phyloP scores from a whole-genome alignment of 1,284 basidiomycete species.

The Sphagnurus paluster region DNA sequence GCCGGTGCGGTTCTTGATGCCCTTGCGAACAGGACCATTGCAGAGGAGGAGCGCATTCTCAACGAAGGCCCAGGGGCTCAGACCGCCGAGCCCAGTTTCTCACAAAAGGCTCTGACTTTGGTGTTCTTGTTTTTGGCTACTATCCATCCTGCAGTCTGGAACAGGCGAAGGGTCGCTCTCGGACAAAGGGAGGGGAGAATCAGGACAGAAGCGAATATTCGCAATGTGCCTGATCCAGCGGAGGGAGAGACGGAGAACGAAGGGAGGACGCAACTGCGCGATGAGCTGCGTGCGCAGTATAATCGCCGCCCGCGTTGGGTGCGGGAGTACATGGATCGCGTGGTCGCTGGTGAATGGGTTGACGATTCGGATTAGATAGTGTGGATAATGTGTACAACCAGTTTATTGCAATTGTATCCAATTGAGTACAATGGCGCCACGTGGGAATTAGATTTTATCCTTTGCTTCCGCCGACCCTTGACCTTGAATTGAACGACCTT shows the following conservation, averaged over 20 bases:
- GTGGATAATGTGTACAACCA: conserved; percentile 17
- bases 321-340: conserved; percentile 62
- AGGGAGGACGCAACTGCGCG: conserved; percentile 34
- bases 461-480: no score
- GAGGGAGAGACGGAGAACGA: conserved; percentile 35
- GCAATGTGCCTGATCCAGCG: conserved; percentile 34
- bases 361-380: conserved; percentile 56
- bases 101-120: conserved; percentile 56
- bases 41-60: conserved; percentile 54
- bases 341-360: conserved; percentile 65
- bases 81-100: conserved; percentile 41
- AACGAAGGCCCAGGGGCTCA: conserved; percentile 31
- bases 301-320: conserved; percentile 61
- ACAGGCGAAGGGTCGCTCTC: conserved; percentile 60
- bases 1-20: conserved; percentile 42
- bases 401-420: background rate
- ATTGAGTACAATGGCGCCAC: background rate
- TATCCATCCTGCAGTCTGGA: conserved; percentile 72
- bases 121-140: conserved; percentile 58
- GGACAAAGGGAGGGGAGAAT: conserved; percentile 65
- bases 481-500: no score
- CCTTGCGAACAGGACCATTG: conserved; percentile 58
- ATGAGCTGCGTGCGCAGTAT: conserved; percentile 48
- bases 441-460: conserved; percentile 9
- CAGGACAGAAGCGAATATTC: conserved; percentile 62